phyloP scores from a whole-genome alignment of 2,329 filamentous ascomycete genomes.

The Penicillium olsonii region DNA sequence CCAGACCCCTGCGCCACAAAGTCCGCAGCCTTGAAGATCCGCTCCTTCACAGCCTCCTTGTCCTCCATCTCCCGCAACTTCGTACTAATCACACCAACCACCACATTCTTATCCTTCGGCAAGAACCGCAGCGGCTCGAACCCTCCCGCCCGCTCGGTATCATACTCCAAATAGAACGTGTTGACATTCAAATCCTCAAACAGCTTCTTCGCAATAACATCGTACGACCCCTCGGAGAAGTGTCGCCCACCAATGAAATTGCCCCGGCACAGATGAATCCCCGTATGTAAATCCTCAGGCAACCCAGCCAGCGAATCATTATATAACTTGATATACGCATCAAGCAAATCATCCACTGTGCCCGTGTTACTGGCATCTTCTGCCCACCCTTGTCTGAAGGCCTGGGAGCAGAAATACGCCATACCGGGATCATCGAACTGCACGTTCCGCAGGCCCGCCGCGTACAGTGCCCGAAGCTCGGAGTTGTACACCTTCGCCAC shows the following conservation, averaged over 20 bases:
- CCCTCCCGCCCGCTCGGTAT: constrained; percentile 64
- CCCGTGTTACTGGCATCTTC: constrained; percentile 67
- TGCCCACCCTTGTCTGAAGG: constrained; percentile 70
- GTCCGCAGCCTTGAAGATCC: constrained; percentile 63
- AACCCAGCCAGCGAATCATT: constrained; percentile 67
- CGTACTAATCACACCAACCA: constrained; percentile 64
- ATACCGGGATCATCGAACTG: constrained; percentile 69
- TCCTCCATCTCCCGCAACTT: constrained; percentile 65
- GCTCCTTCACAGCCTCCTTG: constrained; percentile 62
- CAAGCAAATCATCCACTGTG: constrained; percentile 69
- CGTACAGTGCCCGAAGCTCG: constrained; percentile 62
- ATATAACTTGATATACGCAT: constrained; percentile 75
- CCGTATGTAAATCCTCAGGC: constrained; percentile 71
- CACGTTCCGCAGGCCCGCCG: constrained; percentile 63
- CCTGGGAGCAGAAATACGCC: constrained; percentile 71
- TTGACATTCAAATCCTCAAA: constrained; percentile 64
- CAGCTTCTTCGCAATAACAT: constrained; percentile 66
- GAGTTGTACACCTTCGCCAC: constrained; percentile 65
- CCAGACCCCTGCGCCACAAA: constrained; percentile 68
- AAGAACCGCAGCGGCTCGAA: constrained; percentile 66
- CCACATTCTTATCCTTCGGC: constrained; percentile 63
- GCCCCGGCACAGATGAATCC: constrained; percentile 70
- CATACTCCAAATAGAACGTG: constrained; percentile 71
- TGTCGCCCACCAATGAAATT: constrained; percentile 68
- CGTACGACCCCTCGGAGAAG: constrained; percentile 68